These are phyloP conservation scores for Ascochyta pisi DNA, from an alignment of 2,329 filamentous ascomycete species.

Conservation along the genomic window DNA sequence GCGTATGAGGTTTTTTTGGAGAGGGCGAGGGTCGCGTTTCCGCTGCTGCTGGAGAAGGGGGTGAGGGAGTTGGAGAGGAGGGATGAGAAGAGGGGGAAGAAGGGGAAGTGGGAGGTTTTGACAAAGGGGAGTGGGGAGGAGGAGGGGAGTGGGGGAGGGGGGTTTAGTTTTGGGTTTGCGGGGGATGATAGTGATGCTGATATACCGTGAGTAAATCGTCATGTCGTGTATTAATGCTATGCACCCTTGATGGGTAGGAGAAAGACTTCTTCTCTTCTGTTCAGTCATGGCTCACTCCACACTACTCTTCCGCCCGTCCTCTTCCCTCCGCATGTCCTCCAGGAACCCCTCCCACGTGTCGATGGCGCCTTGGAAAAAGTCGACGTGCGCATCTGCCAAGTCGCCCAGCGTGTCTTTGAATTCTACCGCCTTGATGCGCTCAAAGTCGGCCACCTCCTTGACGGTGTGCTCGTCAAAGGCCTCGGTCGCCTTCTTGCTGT, in stretches of 20 bases:
- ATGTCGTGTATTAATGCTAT: too few species aligned
- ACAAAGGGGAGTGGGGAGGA: constrained; percentile 64
- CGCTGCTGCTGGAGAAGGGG: constrained; percentile 69
- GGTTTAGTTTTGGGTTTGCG: constrained; percentile 68
- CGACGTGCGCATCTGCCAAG: constrained; percentile 82
- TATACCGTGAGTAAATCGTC: constrained; percentile 33
- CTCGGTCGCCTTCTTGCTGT: constrained; percentile 83
- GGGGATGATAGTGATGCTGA: constrained; percentile 59
- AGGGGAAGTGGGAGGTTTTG: constrained; percentile 82
- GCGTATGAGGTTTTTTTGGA: constrained; percentile 74
- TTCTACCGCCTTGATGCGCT: constrained; percentile 93
- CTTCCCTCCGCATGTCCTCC: constrained; percentile 81
- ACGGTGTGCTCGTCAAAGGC: constrained; percentile 97
- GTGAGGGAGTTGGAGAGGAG: constrained; percentile 70
- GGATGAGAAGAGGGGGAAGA: constrained; percentile 63
- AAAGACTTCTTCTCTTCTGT: too few species aligned
- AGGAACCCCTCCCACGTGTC: constrained; percentile 90
- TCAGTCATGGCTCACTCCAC: not conserved
- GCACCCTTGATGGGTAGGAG: too few species aligned
- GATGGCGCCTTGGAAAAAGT: constrained; percentile 81
- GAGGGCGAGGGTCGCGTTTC: constrained; percentile 67
- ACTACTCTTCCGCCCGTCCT: constrained; percentile 43
- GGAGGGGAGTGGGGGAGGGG: constrained; percentile 62
- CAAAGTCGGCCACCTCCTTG: constrained; percentile 90
- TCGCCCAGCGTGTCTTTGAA: constrained; percentile 86